Conservation (phyloP, 1,284 basidiomycete genomes). For the Peniophora sp. region DNA sequence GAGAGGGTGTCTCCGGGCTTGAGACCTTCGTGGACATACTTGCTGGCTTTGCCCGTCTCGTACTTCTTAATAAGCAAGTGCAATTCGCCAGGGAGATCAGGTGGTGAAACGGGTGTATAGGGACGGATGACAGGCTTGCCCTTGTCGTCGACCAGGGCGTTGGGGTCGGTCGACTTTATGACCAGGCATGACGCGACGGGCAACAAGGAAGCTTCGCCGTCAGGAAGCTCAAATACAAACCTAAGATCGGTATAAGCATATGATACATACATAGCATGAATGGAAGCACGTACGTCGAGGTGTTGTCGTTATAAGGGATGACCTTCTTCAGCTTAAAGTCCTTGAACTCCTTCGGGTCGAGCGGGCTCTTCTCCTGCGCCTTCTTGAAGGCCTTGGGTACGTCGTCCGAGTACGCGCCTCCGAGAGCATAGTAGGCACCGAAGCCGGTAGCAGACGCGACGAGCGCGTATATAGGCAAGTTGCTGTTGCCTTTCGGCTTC, state of each 20-base stretch:
- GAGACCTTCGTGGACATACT: conserved; percentile 55
- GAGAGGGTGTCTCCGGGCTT: conserved; percentile 78
- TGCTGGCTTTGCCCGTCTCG: conserved; percentile 73
- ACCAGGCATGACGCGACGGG: conserved; percentile 69
- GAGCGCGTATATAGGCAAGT: conserved; percentile 40
- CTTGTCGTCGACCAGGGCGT: conserved; percentile 64
- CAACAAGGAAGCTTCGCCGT: conserved; percentile 71
- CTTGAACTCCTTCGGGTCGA: conserved; percentile 67
- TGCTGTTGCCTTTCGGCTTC: conserved; percentile 36
- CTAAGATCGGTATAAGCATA: conserved; percentile 21
- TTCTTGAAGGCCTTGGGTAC: conserved; percentile 21
- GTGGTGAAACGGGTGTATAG: conserved; percentile 78
- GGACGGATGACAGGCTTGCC: conserved; percentile 87
- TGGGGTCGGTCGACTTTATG: conserved; percentile 48
- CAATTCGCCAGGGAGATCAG: conserved; percentile 69
- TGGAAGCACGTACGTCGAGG: conserved; percentile 44
- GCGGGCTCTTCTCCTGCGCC: conserved; percentile 48
- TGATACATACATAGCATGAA: not conserved
- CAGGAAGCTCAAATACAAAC: conserved; percentile 84
- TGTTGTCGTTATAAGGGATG: conserved; percentile 90
- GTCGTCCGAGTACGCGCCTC: conserved; percentile 14
- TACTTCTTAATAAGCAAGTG: conserved; percentile 85
- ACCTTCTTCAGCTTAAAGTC: conserved; percentile 82
- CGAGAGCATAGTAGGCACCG: conserved; percentile 43
- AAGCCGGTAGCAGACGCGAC: conserved; percentile 43